These are phyloP conservation scores for Multifurca ochricompacta DNA, from an alignment of 768 basidiomycete genomes.

Conservation along the genomic window DNA sequence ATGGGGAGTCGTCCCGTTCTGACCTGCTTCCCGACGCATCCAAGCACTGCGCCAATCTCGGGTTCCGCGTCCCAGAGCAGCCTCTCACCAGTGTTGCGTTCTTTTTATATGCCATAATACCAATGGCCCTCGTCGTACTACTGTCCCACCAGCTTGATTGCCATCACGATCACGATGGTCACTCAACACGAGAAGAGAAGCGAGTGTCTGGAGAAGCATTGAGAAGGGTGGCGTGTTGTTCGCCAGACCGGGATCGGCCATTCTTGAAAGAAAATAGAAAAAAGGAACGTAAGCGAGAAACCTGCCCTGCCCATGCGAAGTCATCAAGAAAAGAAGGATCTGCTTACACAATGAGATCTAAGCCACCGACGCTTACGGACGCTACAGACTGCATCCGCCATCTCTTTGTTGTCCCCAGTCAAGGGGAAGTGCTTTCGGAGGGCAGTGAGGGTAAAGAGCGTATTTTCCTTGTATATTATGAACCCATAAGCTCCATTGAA, in stretches of 20 bases:
- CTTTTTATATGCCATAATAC: slow-evolving; percentile 84
- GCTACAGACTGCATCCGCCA: slow-evolving; percentile 39
- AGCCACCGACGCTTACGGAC: slow-evolving; percentile 26
- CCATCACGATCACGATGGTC: background rate
- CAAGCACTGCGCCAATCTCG: slow-evolving; percentile 47
- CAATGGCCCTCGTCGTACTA: slow-evolving; percentile 28
- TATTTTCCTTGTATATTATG: slow-evolving; percentile 54
- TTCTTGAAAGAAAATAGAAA: slow-evolving; percentile 37
- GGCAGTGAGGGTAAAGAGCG: slow-evolving; percentile 27
- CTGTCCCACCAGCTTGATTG: background rate
- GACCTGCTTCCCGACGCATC: slow-evolving; percentile 40
- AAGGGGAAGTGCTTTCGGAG: slow-evolving; percentile 36
- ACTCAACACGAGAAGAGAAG: slow-evolving; percentile 34
- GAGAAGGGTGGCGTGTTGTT: slow-evolving; percentile 88
- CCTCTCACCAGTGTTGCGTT: slow-evolving; percentile 71
- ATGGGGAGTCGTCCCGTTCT: slow-evolving; percentile 61
- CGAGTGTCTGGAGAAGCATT: slow-evolving; percentile 62
- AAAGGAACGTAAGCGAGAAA: background rate
- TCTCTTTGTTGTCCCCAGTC: slow-evolving; percentile 72
- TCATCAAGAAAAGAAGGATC: background rate
- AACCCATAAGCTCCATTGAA: slow-evolving; percentile 69
- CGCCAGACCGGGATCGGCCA: slow-evolving; percentile 90
- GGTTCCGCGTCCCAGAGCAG: slow-evolving; percentile 59
- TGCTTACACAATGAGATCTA: slow-evolving; percentile 68
- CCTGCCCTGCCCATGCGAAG: too few relatives aligned